Percentiles rank a stretch among this genome's conserved stretches.
Evolutionary conservation across 2,329 filamentous ascomycete genomes (phyloP).

Genomic region (Monilinia polystroma): DNA sequence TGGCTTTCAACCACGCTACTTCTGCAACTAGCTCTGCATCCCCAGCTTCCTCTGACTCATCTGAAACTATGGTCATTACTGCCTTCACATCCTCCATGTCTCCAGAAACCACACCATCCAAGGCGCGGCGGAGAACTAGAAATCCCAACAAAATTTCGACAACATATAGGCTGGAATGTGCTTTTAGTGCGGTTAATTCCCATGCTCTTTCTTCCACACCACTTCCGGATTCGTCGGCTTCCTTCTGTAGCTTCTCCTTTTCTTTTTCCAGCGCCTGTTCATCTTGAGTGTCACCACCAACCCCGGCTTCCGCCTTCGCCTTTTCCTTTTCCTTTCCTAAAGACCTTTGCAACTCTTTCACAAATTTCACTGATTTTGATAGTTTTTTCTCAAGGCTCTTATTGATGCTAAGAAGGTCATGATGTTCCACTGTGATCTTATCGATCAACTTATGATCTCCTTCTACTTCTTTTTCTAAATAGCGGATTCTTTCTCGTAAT

Average conservation of each 20-base stretch:
- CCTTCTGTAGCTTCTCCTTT: too few species aligned
- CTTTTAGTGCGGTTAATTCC: not conserved
- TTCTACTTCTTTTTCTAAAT: not conserved
- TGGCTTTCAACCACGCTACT: not conserved
- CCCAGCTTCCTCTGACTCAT: not conserved
- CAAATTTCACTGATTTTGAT: not conserved
- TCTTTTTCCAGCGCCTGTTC: not conserved
- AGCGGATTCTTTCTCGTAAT: not conserved
- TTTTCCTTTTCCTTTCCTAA: not conserved
- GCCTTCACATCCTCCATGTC: not conserved
- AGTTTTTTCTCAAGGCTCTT: not conserved
- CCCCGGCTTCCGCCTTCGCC: not conserved
- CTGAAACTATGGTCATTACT: not conserved
- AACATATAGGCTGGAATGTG: not conserved
- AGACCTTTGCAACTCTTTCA: not conserved
- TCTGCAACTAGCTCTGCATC: not conserved
- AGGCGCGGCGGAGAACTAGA: constrained; percentile 14
- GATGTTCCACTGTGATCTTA: not conserved
- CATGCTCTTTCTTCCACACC: too few species aligned
- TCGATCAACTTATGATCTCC: not conserved
- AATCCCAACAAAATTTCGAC: not conserved
- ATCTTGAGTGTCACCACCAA: too few species aligned
- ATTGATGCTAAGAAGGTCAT: not conserved
- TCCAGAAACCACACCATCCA: not conserved
- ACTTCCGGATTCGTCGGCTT: not conserved